Conservation (phyloP, 352 stramenopile species). For the Phytophthora litchii region DNA sequence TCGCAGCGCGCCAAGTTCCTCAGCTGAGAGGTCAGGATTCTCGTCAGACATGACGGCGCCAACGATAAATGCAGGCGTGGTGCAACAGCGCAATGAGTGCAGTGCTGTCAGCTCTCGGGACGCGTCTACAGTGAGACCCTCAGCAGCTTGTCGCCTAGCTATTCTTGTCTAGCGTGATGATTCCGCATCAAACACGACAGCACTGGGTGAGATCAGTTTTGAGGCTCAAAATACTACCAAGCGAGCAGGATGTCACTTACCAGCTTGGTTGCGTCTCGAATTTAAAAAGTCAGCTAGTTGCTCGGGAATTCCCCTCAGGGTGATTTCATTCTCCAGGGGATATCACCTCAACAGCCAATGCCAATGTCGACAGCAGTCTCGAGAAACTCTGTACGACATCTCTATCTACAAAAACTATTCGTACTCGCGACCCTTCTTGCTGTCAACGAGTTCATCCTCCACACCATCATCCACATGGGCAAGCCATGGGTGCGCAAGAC, state of each 20-base stretch:
- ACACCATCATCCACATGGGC: slow-evolving; percentile 29
- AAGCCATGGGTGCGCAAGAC: slow-evolving; percentile 96
- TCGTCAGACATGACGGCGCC: slow-evolving; percentile 30
- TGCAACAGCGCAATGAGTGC: slow-evolving; percentile 5
- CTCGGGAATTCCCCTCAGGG: slow-evolving; percentile 11
- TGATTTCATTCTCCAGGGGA: slow-evolving; percentile 21
- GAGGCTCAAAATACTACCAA: slow-evolving; percentile 28
- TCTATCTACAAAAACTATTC: slow-evolving; percentile 37
- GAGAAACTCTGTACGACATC: not conserved
- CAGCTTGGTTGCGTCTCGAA: slow-evolving; percentile 7
- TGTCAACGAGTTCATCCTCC: slow-evolving; percentile 6
- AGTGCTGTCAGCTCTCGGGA: not conserved
- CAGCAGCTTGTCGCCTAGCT: slow-evolving; percentile 20
- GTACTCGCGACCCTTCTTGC: slow-evolving; percentile 9
- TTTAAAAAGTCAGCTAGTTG: slow-evolving; percentile 17
- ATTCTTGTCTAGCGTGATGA: slow-evolving; percentile 27
- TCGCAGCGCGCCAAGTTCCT: slow-evolving; percentile 74
- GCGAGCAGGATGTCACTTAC: slow-evolving; percentile 2
- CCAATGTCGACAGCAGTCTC: not conserved
- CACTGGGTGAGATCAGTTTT: slow-evolving; percentile 17
- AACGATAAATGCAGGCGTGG: slow-evolving; percentile 11
- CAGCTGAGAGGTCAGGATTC: slow-evolving; percentile 58
- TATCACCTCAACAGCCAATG: slow-evolving; percentile 8
- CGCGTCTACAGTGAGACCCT: slow-evolving; percentile 4
- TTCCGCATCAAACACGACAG: not conserved